Percentiles rank a stretch among this genome's conserved stretches.
Evolutionary conservation across 768 basidiomycete species (phyloP).

Genomic region (Mycena sanguinolenta): DNA sequence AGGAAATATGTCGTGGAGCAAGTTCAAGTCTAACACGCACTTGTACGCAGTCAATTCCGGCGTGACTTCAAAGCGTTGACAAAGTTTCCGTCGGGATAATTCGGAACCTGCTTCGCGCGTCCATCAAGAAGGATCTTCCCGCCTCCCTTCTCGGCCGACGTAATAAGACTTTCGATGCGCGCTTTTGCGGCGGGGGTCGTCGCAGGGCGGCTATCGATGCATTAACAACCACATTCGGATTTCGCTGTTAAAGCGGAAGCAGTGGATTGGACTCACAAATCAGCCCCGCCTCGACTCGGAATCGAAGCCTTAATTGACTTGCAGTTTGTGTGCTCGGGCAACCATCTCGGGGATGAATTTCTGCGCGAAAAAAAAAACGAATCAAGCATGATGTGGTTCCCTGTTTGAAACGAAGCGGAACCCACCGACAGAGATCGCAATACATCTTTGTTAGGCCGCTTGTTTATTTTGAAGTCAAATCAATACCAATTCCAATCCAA

Average conservation of each 20-base stretch:
- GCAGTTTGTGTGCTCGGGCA: conserved; percentile 81
- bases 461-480: conserved; percentile 37
- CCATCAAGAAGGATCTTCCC: conserved; percentile 92
- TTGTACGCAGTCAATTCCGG: conserved; percentile 88
- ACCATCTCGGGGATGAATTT: conserved; percentile 91
- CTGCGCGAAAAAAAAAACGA: conserved; percentile 48
- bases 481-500: too few relatives aligned
- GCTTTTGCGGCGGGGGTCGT: conserved; percentile 87
- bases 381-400: too few relatives aligned
- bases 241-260: too few relatives aligned
- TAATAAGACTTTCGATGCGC: conserved; percentile 81
- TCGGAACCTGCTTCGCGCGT: conserved; percentile 72
- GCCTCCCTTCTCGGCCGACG: conserved; percentile 82
- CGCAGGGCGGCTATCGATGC: conserved; percentile 70
- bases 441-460: conserved; percentile 97
- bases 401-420: neutral
- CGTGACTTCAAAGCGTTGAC: conserved; percentile 89
- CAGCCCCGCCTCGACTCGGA: conserved; percentile 78
- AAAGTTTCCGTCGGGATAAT: conserved; percentile 91
- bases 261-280: conserved; percentile 68
- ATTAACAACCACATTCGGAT: too few relatives aligned
- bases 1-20: too few relatives aligned
- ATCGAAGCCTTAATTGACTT: conserved; percentile 94
- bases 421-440: conserved; percentile 94
- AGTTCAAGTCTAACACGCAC: conserved; percentile 52